These are phyloP conservation scores for Russula lepida DNA, from an alignment of 768 basidiomycete genomes.

Conservation along the genomic window DNA sequence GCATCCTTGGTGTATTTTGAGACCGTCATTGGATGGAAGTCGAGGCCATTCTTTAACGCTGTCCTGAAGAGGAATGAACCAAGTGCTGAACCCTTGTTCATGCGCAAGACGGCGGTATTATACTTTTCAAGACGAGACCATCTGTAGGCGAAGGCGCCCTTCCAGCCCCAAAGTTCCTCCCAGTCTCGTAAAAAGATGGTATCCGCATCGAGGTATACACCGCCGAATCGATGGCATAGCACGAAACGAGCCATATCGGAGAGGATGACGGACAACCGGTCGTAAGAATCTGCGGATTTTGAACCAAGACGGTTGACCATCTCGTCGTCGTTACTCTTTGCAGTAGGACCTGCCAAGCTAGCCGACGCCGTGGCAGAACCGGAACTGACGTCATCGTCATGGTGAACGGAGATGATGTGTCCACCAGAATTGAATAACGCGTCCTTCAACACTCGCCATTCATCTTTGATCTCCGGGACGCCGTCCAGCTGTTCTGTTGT, in stretches of 20 bases:
- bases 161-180: conserved; percentile 98
- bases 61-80: conserved; percentile 93
- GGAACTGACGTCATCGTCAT: conserved; percentile 35
- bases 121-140: conserved; percentile 92
- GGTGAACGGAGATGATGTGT: conserved; percentile 57
- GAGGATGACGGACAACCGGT: conserved; percentile 84
- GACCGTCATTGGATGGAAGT: conserved; percentile 97
- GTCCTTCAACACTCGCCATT: conserved; percentile 73
- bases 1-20: conserved; percentile 88
- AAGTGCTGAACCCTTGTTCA: conserved; percentile 88
- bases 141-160: conserved; percentile 92
- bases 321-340: conserved; percentile 33
- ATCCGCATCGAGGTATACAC: conserved; percentile 95
- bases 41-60: conserved; percentile 85
- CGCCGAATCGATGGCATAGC: conserved; percentile 93
- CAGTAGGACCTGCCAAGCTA: conserved; percentile 10
- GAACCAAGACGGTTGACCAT: conserved; percentile 82
- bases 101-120: conserved; percentile 91
- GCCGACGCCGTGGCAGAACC: conserved; percentile 23
- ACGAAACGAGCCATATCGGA: conserved; percentile 98
- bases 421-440: conserved; percentile 87
- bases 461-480: conserved; percentile 78
- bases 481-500: conserved; percentile 95
- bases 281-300: conserved; percentile 79
- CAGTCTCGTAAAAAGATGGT: conserved; percentile 94